Evolutionary conservation across 208 protist genomes (phyloP), one percentile per base, ranked within the genome.

Genomic region (Angomonas deanei): DNA sequence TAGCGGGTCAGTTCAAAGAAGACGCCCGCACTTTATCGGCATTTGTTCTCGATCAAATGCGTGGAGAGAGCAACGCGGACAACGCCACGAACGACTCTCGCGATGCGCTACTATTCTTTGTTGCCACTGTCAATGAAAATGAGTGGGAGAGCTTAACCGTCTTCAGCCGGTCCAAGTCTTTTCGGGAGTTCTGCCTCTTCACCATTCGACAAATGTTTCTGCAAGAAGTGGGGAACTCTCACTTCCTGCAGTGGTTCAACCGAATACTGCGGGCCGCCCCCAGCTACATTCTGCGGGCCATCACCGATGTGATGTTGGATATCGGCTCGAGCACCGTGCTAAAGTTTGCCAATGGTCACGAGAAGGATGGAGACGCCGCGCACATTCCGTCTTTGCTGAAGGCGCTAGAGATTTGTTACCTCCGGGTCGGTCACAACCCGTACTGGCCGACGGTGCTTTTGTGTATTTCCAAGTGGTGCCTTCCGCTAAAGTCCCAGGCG

Each of bases 401-500:
- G 8, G 58, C 76, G 11, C 56, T 87, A 33, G 19, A 55, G 11
- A 58, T 54, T 13, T 65, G 66, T 23, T 88, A 88, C 65, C 30
- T 23, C 30, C 50, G 58, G 13, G 70, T 64, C 26, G 84, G 84
- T 0, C 83, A 86, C 58, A 70, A 89, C 38, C 77, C 84, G 3
- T 89, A 89, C 73, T 93, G 87, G 87, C 84, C 79, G 3, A 61
- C 66, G 3, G 47, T 93, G 23, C 52, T 88, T 21, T n/a, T n/a
- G n/a, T n/a, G n/a, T n/a, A n/a, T n/a, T n/a, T n/a, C n/a, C n/a
- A n/a, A n/a, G n/a, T n/a, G n/a, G n/a, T n/a, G n/a, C n/a, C n/a
- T n/a, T n/a, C n/a, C n/a, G n/a, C n/a, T n/a, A n/a, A n/a, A n/a
- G n/a, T n/a, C n/a, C n/a, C n/a, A n/a, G n/a, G n/a, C n/a, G n/a